Percentiles rank a stretch among this genome's conserved stretches.
Conservation (phyloP, 306 rosid genomes). For the Begonia fuchsioides region DNA sequence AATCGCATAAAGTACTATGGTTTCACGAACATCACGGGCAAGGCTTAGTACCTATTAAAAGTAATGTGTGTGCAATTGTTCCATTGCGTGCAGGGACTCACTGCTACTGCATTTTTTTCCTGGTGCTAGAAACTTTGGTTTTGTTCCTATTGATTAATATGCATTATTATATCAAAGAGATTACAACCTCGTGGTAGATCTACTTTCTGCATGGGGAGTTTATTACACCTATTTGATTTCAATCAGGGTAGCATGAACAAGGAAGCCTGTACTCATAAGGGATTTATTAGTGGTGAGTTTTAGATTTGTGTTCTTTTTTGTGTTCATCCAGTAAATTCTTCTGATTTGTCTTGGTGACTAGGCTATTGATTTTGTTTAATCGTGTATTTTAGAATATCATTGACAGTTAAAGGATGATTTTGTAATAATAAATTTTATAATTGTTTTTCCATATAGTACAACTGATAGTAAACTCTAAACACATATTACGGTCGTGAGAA, state of each 20-base stretch:
- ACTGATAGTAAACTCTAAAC: too few species aligned
- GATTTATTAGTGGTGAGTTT: slow-evolving; percentile 47
- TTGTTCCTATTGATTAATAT: too few species aligned
- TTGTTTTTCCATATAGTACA: too few species aligned
- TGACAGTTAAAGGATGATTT: not conserved
- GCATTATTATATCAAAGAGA: slow-evolving; percentile 1
- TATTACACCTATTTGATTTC: slow-evolving; percentile 54
- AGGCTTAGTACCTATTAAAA: too few species aligned
- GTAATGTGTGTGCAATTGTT: too few species aligned
- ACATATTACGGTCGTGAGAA: too few species aligned
- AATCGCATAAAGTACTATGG: too few species aligned
- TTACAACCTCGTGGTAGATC: slow-evolving; percentile 43
- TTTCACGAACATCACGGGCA: too few species aligned
- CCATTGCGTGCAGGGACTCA: too few species aligned
- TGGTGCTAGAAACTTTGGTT: not conserved
- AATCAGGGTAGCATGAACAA: slow-evolving; percentile 75
- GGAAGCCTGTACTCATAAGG: slow-evolving; percentile 55
- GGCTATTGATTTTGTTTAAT: not conserved
- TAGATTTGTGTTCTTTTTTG: too few species aligned
- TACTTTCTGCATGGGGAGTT: slow-evolving; percentile 66
- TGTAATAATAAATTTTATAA: too few species aligned
- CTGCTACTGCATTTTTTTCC: too few species aligned
- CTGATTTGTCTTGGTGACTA: not conserved
- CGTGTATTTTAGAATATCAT: not conserved
- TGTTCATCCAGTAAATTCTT: not conserved